Conservation (phyloP, 768 basidiomycete genomes). For the Brasilioporus rufonigricans region DNA sequence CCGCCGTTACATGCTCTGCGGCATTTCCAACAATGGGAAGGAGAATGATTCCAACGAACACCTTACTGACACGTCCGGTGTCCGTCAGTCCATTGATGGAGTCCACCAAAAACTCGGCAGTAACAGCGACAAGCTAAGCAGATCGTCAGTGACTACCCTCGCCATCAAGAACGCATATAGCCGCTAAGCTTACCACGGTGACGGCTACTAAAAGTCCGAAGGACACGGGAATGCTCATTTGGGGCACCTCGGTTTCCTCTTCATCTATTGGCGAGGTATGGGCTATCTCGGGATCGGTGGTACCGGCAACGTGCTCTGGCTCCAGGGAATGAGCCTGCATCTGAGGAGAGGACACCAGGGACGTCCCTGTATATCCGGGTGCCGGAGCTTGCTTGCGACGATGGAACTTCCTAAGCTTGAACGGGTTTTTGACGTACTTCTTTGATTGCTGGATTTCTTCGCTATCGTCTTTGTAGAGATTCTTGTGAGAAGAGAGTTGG, state of each 20-base stretch:
- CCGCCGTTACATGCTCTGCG: no score
- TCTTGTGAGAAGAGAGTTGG: constrained; percentile 75
- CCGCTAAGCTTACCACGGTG: constrained; percentile 51
- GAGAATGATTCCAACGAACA: constrained; percentile 85
- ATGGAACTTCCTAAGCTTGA: constrained; percentile 20
- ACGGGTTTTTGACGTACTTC: constrained; percentile 44
- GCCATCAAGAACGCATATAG: neutral
- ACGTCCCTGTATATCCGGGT: constrained; percentile 2
- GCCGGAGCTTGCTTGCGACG: constrained; percentile 6
- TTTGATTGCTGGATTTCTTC: constrained; percentile 38
- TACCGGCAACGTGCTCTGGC: neutral
- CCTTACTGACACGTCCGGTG: constrained; percentile 56
- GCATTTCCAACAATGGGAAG: constrained; percentile 93
- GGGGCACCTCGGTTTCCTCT: constrained; percentile 41
- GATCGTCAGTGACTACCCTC: neutral
- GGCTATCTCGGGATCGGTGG: constrained; percentile 12
- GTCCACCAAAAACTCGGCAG: constrained; percentile 69
- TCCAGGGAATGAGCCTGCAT: neutral
- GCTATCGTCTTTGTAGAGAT: constrained; percentile 54
- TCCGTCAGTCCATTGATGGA: constrained; percentile 76
- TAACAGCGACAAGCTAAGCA: constrained; percentile 50
- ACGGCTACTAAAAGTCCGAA: constrained; percentile 52
- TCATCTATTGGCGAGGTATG: neutral
- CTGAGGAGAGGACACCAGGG: constrained; percentile 11
- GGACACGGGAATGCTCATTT: constrained; percentile 55